A percentile compares a stretch with the other conserved stretches of the same genome.
Conservation (phyloP, 1,284 basidiomycete genomes). For the Schizophyllum commune region DNA sequence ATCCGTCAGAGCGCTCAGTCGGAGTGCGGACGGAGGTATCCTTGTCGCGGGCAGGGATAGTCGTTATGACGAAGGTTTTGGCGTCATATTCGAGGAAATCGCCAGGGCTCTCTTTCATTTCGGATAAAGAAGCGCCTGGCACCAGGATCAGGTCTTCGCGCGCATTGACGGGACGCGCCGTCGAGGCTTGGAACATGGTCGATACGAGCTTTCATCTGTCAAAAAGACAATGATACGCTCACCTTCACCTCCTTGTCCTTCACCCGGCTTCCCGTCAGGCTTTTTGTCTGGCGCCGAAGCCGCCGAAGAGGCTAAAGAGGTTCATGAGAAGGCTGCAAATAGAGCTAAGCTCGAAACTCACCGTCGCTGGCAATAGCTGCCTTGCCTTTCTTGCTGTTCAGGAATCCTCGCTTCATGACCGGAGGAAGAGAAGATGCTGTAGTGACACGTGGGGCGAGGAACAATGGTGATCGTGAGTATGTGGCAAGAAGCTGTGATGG, state of each 20-base stretch:
- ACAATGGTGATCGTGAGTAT: not conserved
- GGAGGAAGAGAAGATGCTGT: not conserved
- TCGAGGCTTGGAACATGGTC: too few species aligned
- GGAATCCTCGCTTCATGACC: slow-evolving; percentile 10
- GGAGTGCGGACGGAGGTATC: not conserved
- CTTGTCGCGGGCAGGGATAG: not conserved
- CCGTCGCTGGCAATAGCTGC: not conserved
- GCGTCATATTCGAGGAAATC: not conserved
- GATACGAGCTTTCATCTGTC: too few species aligned
- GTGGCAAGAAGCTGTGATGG: not conserved
- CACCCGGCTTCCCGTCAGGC: too few species aligned
- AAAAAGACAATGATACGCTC: too few species aligned
- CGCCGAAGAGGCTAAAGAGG: too few species aligned
- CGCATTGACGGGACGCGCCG: too few species aligned
- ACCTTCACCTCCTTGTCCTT: too few species aligned
- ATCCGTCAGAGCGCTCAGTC: not conserved
- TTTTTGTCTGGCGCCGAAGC: too few species aligned
- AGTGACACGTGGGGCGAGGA: not conserved
- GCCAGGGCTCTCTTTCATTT: not conserved
- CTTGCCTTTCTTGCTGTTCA: slow-evolving; percentile 7
- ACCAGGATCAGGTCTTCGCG: not conserved
- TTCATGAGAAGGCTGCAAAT: too few species aligned
- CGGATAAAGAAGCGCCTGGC: not conserved
- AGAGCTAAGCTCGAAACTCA: not conserved
- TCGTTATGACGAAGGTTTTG: not conserved